Evolutionary conservation across 2,329 filamentous ascomycete species (phyloP).

Genomic region (Arthrobotrys sphaeroides): DNA sequence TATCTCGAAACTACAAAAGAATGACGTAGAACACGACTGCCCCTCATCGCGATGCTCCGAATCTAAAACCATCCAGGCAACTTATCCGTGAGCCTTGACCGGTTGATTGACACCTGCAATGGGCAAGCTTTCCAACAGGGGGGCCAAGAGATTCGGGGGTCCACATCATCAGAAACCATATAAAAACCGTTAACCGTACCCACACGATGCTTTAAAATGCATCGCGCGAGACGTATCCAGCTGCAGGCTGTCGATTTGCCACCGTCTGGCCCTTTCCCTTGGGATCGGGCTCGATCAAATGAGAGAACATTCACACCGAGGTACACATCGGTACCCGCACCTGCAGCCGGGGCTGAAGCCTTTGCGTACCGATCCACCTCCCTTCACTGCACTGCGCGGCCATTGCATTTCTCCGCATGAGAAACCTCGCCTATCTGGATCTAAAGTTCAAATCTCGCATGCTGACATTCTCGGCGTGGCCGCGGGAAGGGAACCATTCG

Average conservation of each 20-base stretch:
- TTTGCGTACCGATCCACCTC: background rate
- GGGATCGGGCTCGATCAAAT: background rate
- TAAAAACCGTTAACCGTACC: background rate
- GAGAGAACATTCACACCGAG: background rate
- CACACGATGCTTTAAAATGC: background rate
- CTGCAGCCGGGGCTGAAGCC: background rate
- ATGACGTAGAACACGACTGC: background rate
- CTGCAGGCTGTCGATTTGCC: constrained; percentile 1
- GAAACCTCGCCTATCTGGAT: constrained; percentile 12
- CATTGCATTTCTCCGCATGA: background rate
- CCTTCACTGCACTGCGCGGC: background rate
- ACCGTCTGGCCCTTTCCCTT: background rate
- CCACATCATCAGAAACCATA: background rate
- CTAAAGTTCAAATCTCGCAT: background rate
- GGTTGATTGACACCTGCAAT: background rate
- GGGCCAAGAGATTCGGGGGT: background rate
- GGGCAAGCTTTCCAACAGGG: background rate
- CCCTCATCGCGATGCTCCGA: no score
- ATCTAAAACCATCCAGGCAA: no score
- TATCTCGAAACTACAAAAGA: no score
- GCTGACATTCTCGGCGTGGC: background rate
- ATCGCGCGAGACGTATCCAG: background rate
- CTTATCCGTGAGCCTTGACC: background rate
- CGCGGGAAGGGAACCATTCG: background rate
- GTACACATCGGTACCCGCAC: background rate